Evolutionary conservation across 1,284 basidiomycete species (phyloP).

Genomic region (Ganoderma lucidum): DNA sequence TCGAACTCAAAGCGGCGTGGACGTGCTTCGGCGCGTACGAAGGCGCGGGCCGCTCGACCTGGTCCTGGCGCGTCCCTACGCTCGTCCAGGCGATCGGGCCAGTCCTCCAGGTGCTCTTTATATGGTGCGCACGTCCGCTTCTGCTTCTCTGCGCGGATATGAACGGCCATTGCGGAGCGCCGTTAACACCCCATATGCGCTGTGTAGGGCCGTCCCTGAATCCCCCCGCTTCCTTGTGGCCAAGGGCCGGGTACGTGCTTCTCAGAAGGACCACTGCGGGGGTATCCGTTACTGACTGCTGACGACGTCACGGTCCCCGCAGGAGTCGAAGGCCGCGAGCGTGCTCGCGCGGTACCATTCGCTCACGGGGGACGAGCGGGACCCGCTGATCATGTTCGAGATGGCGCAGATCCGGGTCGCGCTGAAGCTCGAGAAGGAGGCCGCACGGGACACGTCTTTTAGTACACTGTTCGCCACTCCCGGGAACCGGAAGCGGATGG

Average conservation of each 20-base stretch:
- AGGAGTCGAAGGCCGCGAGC: constrained; percentile 62
- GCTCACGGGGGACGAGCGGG: constrained; percentile 63
- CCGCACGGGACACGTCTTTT: constrained; percentile 60
- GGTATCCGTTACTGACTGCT: not conserved
- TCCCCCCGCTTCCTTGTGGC: constrained; percentile 74
- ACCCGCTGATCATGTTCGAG: constrained; percentile 74
- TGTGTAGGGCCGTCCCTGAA: constrained; percentile 67
- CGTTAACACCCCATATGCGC: not conserved
- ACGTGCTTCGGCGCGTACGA: constrained; percentile 63
- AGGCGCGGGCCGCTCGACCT: constrained; percentile 52
- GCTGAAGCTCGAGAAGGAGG: constrained; percentile 64
- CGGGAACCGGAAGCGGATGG: constrained; percentile 73
- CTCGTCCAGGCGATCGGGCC: constrained; percentile 74
- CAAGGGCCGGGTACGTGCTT: constrained; percentile 57
- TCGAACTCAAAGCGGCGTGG: constrained; percentile 47
- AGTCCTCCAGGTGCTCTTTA: constrained; percentile 60
- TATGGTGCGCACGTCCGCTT: constrained; percentile 49
- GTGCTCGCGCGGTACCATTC: constrained; percentile 76
- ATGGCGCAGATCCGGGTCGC: constrained; percentile 78
- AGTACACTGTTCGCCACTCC: constrained; percentile 63
- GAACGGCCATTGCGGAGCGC: not conserved
- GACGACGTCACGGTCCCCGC: not conserved
- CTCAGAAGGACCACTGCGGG: too few species aligned
- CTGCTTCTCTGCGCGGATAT: not conserved
- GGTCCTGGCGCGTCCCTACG: constrained; percentile 76